These are phyloP conservation scores for Hyaloraphidium curvatum DNA, from an alignment of 192 early-diverging fungal species.

Conservation along the genomic window DNA sequence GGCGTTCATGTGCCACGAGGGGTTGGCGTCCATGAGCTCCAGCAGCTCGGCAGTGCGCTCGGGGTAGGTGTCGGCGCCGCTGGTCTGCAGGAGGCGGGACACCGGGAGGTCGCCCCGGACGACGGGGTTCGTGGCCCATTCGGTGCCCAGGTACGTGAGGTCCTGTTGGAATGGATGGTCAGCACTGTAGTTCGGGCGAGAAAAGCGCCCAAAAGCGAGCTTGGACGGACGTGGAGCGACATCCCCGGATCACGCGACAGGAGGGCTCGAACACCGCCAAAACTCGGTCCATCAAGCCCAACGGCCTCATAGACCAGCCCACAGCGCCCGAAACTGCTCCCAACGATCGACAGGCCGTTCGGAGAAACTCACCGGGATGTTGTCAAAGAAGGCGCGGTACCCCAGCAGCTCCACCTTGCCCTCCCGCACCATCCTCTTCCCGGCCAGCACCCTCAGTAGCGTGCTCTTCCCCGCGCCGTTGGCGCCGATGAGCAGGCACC, in stretches of 20 bases:
- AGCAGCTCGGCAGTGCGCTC: constrained; percentile 38
- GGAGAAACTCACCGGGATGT: constrained; percentile 18
- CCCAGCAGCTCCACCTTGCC: constrained; percentile 33
- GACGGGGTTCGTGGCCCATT: constrained; percentile 58
- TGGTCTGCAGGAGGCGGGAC: constrained; percentile 35
- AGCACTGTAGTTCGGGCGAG: background rate
- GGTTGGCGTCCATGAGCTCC: constrained; percentile 41
- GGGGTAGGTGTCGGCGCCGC: constrained; percentile 35
- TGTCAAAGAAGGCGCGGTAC: constrained; percentile 41
- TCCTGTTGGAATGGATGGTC: constrained; percentile 12
- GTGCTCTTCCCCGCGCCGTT: constrained; percentile 40
- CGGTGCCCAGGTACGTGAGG: constrained; percentile 58
- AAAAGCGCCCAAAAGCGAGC: background rate
- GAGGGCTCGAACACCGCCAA: too few species aligned
- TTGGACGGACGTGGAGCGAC: too few species aligned
- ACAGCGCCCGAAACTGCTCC: background rate
- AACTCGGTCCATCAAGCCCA: too few species aligned
- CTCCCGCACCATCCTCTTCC: constrained; percentile 39
- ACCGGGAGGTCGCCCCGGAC: constrained; percentile 48
- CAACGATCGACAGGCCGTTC: background rate
- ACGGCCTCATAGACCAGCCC: too few species aligned
- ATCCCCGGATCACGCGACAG: background rate
- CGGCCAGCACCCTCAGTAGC: constrained; percentile 43
- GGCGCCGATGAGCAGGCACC: constrained; percentile 53
- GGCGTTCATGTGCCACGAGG: constrained; percentile 26